Conservation (phyloP, 805 yeast genomes). For the Peterozyma toletana region DNA sequence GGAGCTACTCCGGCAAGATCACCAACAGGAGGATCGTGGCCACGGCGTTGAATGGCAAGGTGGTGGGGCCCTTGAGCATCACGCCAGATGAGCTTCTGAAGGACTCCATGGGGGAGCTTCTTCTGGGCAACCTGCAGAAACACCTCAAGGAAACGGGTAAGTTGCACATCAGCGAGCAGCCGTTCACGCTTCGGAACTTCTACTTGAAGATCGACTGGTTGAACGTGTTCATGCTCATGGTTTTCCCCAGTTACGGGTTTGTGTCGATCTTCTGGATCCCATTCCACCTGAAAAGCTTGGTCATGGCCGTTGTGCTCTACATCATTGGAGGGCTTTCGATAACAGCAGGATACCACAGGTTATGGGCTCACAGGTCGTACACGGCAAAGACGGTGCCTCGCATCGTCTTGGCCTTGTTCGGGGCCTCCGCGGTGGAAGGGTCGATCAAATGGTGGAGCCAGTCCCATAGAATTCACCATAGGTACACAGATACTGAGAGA, state of each 20-base stretch:
- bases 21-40: slow-evolving; percentile 1
- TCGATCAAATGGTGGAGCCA: slow-evolving; percentile 89
- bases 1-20: too few species aligned
- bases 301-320: slow-evolving; percentile 45
- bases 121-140: slow-evolving; percentile 36
- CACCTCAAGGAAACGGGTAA: slow-evolving; percentile 29
- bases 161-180: slow-evolving; percentile 67
- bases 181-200: slow-evolving; percentile 73
- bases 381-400: slow-evolving; percentile 55
- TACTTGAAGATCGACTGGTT: slow-evolving; percentile 73
- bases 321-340: slow-evolving; percentile 62
- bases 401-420: slow-evolving; percentile 65
- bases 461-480: slow-evolving; percentile 78
- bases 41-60: slow-evolving; percentile 14
- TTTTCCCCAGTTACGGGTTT: slow-evolving; percentile 52
- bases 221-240: slow-evolving; percentile 56
- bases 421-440: slow-evolving; percentile 80
- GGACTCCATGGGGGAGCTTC: slow-evolving; percentile 40
- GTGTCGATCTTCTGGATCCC: slow-evolving; percentile 36
- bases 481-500: slow-evolving; percentile 76
- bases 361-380: slow-evolving; percentile 73
- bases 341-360: slow-evolving; percentile 80
- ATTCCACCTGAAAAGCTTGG: slow-evolving; percentile 38
- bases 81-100: slow-evolving; percentile 56
- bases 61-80: slow-evolving; percentile 27